A percentile compares a stretch with the other conserved stretches of the same genome.
Evolutionary conservation across 2,329 filamentous ascomycete species (phyloP).

Genomic region (Microcyclosporella mali): DNA sequence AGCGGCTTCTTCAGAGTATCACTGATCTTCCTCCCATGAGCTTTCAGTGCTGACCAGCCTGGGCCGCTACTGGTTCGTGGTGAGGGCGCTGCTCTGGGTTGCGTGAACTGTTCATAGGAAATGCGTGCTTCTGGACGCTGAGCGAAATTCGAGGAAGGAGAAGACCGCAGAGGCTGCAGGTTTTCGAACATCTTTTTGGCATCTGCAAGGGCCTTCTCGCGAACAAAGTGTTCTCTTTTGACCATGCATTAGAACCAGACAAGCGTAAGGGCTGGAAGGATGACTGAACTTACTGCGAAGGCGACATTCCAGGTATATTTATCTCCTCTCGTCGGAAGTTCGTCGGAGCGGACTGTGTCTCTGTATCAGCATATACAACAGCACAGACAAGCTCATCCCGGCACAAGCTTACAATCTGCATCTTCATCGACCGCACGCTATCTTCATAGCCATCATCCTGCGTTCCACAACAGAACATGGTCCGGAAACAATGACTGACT

Average conservation of each 20-base stretch:
- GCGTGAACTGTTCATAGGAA: constrained; percentile 26
- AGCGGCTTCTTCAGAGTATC: constrained; percentile 1
- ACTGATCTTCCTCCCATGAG: constrained; percentile 1
- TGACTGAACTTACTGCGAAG: constrained; percentile 21
- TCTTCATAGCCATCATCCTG: constrained; percentile 21
- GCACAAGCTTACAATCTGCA: background rate
- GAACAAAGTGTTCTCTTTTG: constrained; percentile 22
- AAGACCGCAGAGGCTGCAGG: constrained; percentile 28
- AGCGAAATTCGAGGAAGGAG: constrained; percentile 26
- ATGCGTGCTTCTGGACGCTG: constrained; percentile 15
- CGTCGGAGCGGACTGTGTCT: constrained; percentile 17
- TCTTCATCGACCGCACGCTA: background rate
- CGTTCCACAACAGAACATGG: constrained; percentile 20
- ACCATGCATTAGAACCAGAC: background rate
- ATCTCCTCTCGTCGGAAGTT: constrained; percentile 32
- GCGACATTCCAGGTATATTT: constrained; percentile 25
- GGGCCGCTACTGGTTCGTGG: background rate
- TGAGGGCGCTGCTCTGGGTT: constrained; percentile 19
- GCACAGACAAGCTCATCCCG: background rate
- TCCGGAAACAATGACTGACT: constrained; percentile 16
- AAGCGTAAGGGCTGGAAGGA: background rate
- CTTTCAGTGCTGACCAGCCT: background rate
- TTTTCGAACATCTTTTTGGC: constrained; percentile 25
- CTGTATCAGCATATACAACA: background rate
- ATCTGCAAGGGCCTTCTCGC: constrained; percentile 28